Evolutionary conservation across 768 basidiomycete species (phyloP), one percentile per base, ranked within the genome.

Genomic region (Lentinus tigrinus): DNA sequence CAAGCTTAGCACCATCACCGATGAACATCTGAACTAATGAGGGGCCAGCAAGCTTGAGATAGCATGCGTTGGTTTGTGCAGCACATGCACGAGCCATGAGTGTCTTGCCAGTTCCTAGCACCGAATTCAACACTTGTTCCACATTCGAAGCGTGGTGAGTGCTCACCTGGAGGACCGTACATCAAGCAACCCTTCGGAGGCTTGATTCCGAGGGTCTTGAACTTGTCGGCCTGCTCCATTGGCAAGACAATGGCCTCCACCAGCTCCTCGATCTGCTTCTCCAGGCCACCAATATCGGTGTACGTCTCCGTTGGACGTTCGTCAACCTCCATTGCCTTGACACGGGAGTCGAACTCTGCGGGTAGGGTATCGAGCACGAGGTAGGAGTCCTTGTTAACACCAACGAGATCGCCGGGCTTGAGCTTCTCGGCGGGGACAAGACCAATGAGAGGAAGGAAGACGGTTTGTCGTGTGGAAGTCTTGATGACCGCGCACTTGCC

Each of bases 1-100:
- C 97, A 50, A 99, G 85, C 73, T 98, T 98, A 54, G 97, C 97
- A 68, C 97, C 97, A 72, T 98, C 97, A 74, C 97, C 97, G 65
- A 99, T 99, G 74, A 96, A 99, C 97, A 98, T 99, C 75, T 99
- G 97, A 13, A 99, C 97, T 52, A 99, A 83, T 50, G 95, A 95
- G 24, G 97, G 96, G 19, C 94, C 97, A 36, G 97, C 97, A 26
- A 99, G 85, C 74, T 99, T 98, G 63, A 99, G 83, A 72, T 96
- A 99, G 73, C 96, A 98, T 8, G 97, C 97, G 63, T 96, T 91
- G 46, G 97, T 98, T 66, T 96, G 95, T 2, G 95, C 95, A 4
- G 97, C 97, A 73, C 97, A 98, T 42, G 97, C 97, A 72, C 97
- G 87, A 37, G 97, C 97, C 52, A 99, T 85, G 7, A 99, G 82